Conservation (phyloP, 371 early-diverging fungal genomes). For the Nematocida parisii region DNA sequence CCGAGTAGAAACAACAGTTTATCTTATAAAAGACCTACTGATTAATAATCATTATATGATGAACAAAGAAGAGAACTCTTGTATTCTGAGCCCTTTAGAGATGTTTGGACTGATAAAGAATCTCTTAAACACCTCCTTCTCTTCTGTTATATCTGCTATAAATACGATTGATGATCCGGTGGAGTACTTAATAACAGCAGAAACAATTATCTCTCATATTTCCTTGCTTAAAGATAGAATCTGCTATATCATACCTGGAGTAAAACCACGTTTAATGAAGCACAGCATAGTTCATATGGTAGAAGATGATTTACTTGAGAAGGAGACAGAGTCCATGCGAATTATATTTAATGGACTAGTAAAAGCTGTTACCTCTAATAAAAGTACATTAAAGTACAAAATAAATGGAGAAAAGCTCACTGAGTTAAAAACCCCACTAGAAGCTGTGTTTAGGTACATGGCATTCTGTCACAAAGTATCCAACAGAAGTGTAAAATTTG, state of each 20-base stretch:
- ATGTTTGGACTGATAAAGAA: neutral
- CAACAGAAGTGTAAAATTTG: neutral
- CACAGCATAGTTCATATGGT: neutral
- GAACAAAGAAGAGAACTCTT: neutral
- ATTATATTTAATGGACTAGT: constrained; percentile 1
- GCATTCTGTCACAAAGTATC: constrained; percentile 2
- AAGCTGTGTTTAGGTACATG: constrained; percentile 32
- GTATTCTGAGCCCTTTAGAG: neutral
- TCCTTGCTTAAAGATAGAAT: neutral
- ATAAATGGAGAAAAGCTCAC: constrained; percentile 34
- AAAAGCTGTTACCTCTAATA: constrained; percentile 10
- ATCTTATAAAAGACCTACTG: constrained; percentile 14
- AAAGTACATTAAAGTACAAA: constrained; percentile 5
- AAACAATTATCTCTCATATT: neutral
- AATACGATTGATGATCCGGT: constrained; percentile 7
- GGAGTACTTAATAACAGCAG: constrained; percentile 46
- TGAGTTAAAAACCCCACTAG: neutral
- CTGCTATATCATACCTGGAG: constrained; percentile 1
- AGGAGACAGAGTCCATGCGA: constrained; percentile 32
- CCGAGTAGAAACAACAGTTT: neutral
- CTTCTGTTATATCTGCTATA: constrained; percentile 1
- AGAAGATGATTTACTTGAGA: neutral
- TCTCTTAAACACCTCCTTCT: neutral
- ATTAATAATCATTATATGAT: constrained; percentile 6
- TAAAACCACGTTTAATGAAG: neutral